phyloP scores from a whole-genome alignment of 441 rosid genomes.

The Euphorbia neoarborescens region DNA sequence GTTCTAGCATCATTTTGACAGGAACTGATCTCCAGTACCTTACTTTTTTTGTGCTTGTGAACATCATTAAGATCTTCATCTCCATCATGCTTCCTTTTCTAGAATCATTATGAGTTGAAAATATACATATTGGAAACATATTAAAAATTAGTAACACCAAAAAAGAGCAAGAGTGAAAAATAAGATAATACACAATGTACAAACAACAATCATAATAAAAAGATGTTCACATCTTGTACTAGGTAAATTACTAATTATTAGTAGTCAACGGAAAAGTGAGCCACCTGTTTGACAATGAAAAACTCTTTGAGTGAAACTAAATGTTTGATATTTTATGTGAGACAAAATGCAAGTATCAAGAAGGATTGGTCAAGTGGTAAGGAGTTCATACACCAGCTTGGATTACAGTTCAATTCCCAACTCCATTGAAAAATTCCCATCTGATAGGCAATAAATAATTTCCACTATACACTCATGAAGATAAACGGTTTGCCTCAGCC shows the following conservation, averaged over 20 bases:
- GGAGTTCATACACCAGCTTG: background rate
- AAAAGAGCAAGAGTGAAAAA: background rate
- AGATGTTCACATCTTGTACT: background rate
- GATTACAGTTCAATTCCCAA: background rate
- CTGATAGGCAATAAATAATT: too few species aligned
- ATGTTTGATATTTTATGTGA: background rate
- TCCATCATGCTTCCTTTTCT: constrained; percentile 94
- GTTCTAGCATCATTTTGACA: background rate
- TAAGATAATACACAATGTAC: background rate
- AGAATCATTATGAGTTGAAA: constrained; percentile 28
- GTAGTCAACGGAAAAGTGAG: background rate
- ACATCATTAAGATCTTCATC: constrained; percentile 78
- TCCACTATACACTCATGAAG: background rate
- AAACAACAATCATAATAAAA: background rate
- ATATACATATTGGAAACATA: constrained; percentile 4
- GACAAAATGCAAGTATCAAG: background rate
- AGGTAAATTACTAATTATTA: background rate
- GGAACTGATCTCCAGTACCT: constrained; percentile 43
- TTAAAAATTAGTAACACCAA: too few species aligned
- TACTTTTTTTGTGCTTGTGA: constrained; percentile 83
- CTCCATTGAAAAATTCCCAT: background rate
- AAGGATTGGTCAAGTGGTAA: background rate
- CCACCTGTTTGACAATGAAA: background rate
- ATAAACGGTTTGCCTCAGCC: background rate
- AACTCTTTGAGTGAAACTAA: background rate